These are phyloP conservation scores for Penicillium paxilli DNA, from an alignment of 495 filamentous ascomycete species.

Conservation along the genomic window DNA sequence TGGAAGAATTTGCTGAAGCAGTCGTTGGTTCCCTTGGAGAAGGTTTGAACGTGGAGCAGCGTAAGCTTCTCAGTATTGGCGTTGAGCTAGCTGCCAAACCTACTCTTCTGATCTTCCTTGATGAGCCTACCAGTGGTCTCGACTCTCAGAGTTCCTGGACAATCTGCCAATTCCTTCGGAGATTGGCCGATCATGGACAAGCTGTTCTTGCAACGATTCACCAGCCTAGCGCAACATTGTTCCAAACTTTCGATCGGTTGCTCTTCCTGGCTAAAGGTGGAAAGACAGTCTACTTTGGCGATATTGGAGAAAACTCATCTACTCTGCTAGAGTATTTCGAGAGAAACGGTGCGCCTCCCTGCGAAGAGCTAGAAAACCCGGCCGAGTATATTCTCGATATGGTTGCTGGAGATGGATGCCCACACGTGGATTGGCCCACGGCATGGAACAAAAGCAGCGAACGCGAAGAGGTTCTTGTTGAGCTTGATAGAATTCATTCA, in stretches of 20 bases:
- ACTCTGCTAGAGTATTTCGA: conserved; percentile 75
- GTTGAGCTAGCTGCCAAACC: conserved; percentile 89
- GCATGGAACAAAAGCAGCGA: conserved; percentile 74
- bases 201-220: conserved; percentile 92
- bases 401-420: conserved; percentile 55
- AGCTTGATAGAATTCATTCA: conserved; percentile 63
- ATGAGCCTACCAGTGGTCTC: conserved; percentile 87
- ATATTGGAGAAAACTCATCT: conserved; percentile 72
- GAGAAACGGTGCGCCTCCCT: conserved; percentile 64
- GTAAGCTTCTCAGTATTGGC: conserved; percentile 85
- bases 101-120: conserved; percentile 79
- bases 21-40: conserved; percentile 43
- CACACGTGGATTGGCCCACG: conserved; percentile 75
- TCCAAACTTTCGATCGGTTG: conserved; percentile 87
- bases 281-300: conserved; percentile 83
- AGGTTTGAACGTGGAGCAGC: conserved; percentile 85
- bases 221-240: conserved; percentile 85
- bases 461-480: conserved; percentile 57
- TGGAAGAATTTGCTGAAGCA: conserved; percentile 44
- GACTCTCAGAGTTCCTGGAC: conserved; percentile 87
- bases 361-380: conserved; percentile 70
- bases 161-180: conserved; percentile 74
- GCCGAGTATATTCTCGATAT: conserved; percentile 92
- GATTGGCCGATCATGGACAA: conserved; percentile 80
- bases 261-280: conserved; percentile 81